These are phyloP conservation scores for Clitocybe nebularis DNA, from an alignment of 1,284 basidiomycete species.

Conservation along the genomic window DNA sequence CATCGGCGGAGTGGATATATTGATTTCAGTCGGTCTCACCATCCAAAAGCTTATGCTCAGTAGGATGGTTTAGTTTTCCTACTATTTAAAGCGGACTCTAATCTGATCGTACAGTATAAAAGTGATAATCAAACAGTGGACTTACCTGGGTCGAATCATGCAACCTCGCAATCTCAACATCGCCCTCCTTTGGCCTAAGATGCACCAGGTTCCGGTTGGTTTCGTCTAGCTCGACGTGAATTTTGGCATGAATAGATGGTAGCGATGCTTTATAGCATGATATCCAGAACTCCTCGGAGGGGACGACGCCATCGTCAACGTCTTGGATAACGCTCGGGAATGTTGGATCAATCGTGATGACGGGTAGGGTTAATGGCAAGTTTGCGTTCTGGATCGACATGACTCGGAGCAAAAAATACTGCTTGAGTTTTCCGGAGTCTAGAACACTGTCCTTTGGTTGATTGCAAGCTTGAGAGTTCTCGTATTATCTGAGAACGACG, in stretches of 20 bases:
- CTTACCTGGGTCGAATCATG: slow-evolving; percentile 18
- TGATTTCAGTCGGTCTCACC: slow-evolving; percentile 14
- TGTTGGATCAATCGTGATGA: slow-evolving; percentile 60
- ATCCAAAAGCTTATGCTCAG: no score
- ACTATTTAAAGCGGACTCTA: slow-evolving; percentile 9
- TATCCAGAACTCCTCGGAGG: slow-evolving; percentile 65
- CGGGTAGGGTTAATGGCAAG: no score
- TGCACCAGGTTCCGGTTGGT: slow-evolving; percentile 43
- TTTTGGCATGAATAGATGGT: slow-evolving; percentile 58
- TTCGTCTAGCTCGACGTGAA: slow-evolving; percentile 50
- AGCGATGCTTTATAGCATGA: slow-evolving; percentile 60
- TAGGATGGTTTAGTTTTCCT: no score
- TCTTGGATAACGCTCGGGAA: slow-evolving; percentile 57
- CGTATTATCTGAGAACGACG: no score
- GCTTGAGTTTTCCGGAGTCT: no score
- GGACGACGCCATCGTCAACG: slow-evolving; percentile 49
- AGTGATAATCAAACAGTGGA: background rate
- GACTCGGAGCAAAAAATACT: no score
- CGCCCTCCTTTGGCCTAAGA: slow-evolving; percentile 34
- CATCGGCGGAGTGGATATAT: no score
- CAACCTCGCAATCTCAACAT: slow-evolving; percentile 31
- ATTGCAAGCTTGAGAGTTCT: no score
- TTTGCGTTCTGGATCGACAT: no score
- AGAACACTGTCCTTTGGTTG: no score
- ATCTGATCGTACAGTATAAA: background rate